Conservation (phyloP, 331 rosid genomes). For the Malus hybrid region DNA sequence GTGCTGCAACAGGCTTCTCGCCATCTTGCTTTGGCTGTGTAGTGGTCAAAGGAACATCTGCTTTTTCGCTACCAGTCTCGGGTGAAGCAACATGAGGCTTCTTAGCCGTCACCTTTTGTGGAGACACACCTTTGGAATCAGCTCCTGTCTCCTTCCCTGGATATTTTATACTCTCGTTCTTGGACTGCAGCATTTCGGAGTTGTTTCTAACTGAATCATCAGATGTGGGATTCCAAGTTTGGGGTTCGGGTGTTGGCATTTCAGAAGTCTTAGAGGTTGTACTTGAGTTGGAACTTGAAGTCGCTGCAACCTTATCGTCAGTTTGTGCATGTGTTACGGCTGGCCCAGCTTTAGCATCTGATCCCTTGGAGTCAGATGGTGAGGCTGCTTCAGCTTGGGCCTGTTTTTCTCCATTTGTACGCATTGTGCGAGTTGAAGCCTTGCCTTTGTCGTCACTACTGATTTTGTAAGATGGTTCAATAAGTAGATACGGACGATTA, state of each 20-base stretch:
- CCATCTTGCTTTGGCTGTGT: constrained; percentile 54
- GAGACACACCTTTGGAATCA: constrained; percentile 25
- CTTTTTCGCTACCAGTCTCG: constrained; percentile 31
- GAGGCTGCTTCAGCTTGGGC: constrained; percentile 41
- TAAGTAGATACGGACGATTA: constrained; percentile 60
- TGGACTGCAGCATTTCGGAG: constrained; percentile 33
- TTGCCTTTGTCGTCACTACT: constrained; percentile 70
- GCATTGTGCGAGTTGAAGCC: constrained; percentile 45
- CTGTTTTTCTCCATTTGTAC: constrained; percentile 55
- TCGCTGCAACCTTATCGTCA: constrained; percentile 27
- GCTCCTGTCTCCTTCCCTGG: constrained; percentile 36
- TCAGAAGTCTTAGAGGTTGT: constrained; percentile 31
- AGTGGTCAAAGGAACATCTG: constrained; percentile 27
- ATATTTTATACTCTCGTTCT: constrained; percentile 37
- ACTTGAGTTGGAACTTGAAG: constrained; percentile 27
- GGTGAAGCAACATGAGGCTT: constrained; percentile 20
- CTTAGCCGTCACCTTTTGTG: constrained; percentile 26
- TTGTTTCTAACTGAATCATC: constrained; percentile 36
- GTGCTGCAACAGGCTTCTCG: constrained; percentile 37
- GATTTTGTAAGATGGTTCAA: constrained; percentile 73
- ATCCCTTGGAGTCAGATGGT: constrained; percentile 24
- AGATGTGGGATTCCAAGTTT: constrained; percentile 18
- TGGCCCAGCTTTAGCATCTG: constrained; percentile 10
- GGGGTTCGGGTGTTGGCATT: constrained; percentile 32
- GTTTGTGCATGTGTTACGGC: constrained; percentile 25